Conservation (phyloP, 345 rosid genomes). For the Crucihimalaya himalaica region DNA sequence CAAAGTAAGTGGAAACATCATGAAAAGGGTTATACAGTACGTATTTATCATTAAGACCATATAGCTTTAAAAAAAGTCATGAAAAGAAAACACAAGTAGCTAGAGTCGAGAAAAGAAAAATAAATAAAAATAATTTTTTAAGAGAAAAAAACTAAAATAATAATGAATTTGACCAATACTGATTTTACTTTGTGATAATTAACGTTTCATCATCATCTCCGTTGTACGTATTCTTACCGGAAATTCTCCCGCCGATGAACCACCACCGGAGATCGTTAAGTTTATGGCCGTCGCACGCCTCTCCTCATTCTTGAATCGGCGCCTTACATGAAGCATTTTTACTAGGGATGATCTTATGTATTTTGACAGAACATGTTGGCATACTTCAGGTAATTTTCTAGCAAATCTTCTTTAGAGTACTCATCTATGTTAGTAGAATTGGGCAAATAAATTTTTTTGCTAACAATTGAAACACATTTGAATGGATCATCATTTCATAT, state of each 20-base stretch:
- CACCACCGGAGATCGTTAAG: slow-evolving; percentile 36
- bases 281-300: slow-evolving; percentile 71
- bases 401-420: too few relatives aligned
- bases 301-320: slow-evolving; percentile 87
- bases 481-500: too few relatives aligned
- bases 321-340: slow-evolving; percentile 92
- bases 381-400: too few relatives aligned
- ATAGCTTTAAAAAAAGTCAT: slow-evolving; percentile 38
- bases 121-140: background rate
- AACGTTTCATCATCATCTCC: slow-evolving; percentile 25
- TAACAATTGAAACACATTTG: too few relatives aligned
- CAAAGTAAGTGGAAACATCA: slow-evolving; percentile 33
- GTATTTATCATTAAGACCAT: slow-evolving; percentile 1
- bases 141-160: slow-evolving; percentile 17
- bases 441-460: too few relatives aligned
- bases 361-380: too few relatives aligned
- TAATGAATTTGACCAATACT: slow-evolving; percentile 38
- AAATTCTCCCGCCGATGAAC: slow-evolving; percentile 37
- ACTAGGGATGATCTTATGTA: too few relatives aligned
- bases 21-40: slow-evolving; percentile 33
- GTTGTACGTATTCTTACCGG: slow-evolving; percentile 33
- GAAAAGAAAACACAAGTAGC: slow-evolving; percentile 38
- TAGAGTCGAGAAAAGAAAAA: slow-evolving; percentile 25
- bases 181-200: slow-evolving; percentile 2
- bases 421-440: too few relatives aligned